phyloP scores from a whole-genome alignment of 805 yeast genomes.

The Tetrapisispora namnaoensis region DNA sequence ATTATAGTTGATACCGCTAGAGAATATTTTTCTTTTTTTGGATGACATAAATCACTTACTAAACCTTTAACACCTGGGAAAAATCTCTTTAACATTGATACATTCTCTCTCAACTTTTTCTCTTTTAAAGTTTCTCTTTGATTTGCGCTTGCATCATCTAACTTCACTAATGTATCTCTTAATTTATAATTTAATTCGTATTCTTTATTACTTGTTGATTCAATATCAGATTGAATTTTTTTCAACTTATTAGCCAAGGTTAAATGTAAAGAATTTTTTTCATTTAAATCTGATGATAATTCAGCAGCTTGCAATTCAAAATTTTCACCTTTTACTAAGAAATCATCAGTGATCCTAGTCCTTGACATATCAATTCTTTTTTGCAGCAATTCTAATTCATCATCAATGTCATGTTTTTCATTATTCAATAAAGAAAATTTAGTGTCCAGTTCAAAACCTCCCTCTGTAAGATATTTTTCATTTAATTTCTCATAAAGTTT shows the following conservation, averaged over 20 bases:
- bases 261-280: constrained; percentile 27
- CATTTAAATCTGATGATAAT: constrained; percentile 30
- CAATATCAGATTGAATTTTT: constrained; percentile 30
- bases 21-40: constrained; percentile 63
- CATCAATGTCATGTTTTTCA: constrained; percentile 36
- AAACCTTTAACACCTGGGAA: constrained; percentile 81
- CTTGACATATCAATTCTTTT: constrained; percentile 30
- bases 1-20: constrained; percentile 65
- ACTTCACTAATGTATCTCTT: constrained; percentile 45
- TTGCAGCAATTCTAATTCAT: constrained; percentile 31
- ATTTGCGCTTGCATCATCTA: constrained; percentile 66
- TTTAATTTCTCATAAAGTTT: constrained; percentile 50
- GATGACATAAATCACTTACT: constrained; percentile 69
- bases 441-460: constrained; percentile 54
- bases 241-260: constrained; percentile 29
- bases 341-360: constrained; percentile 27
- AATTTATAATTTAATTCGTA: constrained; percentile 53
- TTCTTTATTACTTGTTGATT: constrained; percentile 39
- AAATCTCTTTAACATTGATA: constrained; percentile 55
- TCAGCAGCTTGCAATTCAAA: constrained; percentile 25
- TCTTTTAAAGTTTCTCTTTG: constrained; percentile 71
- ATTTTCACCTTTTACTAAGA: constrained; percentile 28
- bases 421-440: constrained; percentile 33
- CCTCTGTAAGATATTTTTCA: constrained; percentile 44
- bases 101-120: constrained; percentile 60